Conservation (phyloP, 2,329 filamentous ascomycete species). For the Nakataea oryzae region DNA sequence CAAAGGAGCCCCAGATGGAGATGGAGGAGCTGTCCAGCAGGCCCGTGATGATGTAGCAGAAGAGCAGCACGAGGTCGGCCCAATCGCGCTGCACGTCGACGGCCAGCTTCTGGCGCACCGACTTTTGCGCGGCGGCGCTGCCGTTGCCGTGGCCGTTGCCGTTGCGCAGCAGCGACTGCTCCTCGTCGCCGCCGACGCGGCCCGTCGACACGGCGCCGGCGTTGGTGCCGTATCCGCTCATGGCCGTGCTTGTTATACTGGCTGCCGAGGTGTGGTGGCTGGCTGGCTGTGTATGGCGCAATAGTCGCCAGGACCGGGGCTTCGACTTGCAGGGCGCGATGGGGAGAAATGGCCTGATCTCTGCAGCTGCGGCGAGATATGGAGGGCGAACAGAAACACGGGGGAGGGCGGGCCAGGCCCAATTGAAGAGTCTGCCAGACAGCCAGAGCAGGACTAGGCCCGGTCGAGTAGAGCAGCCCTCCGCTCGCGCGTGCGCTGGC, state of each 20-base stretch:
- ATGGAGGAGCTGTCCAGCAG: conserved; percentile 68
- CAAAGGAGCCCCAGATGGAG: conserved; percentile 69
- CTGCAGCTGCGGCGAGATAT: background rate
- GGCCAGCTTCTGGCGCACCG: conserved; percentile 21
- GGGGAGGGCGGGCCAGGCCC: background rate
- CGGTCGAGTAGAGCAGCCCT: too few species aligned
- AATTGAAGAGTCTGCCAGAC: background rate
- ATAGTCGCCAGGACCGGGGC: too few species aligned
- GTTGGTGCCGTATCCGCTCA: conserved; percentile 1
- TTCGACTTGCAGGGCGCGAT: background rate
- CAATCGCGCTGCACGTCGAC: conserved; percentile 46
- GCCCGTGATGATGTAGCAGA: conserved; percentile 69
- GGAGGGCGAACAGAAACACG: background rate
- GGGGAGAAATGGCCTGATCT: background rate
- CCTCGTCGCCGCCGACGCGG: conserved; percentile 14
- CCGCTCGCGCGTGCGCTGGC: background rate
- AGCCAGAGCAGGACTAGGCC: background rate
- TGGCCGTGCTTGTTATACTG: background rate
- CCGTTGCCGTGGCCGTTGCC: conserved; percentile 6
- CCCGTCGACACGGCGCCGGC: background rate
- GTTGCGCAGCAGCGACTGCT: conserved; percentile 21
- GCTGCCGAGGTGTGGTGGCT: too few species aligned
- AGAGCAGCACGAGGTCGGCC: conserved; percentile 58
- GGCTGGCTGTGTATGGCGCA: too few species aligned
- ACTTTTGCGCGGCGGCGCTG: conserved; percentile 14